Evolutionary conservation across 495 filamentous ascomycete species (phyloP), one percentile per base, ranked within the genome.

Genomic region (Tirmania nivea): DNA sequence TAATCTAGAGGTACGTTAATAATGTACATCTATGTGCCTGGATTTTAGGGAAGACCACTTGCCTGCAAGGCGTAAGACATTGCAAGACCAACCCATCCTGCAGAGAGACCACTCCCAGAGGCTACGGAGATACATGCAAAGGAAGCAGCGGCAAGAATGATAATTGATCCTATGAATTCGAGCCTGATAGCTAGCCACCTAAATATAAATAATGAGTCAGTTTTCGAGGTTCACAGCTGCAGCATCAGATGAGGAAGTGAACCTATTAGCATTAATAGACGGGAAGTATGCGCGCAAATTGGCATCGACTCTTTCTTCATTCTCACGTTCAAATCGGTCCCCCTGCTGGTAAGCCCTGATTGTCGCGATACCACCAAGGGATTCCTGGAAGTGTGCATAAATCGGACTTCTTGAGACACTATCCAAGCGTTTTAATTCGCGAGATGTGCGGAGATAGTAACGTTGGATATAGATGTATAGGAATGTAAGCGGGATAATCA

Each of bases 321-420:
- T 99, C 65, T 99, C 92, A 49, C 83, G 69, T 51, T 83, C 76
- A 66, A 99, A 99, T 49, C 92, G 73, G 45, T 77, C 69, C 65
- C 92, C 79, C 65, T 96, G 90, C 50, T 79, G 75, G 69, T 95
- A 99, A 47, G 92, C 92, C 57, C 92, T 83, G 60, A 99, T 99
- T n/a, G 92, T 99, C 55, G 82, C 84, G 61, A 95, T 82, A 45
- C 90, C 92, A 52, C 84, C 87, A 1, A 99, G 74, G 3, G 89
- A 94, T 67, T 99, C 92, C 61, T 99, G 92, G 69, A 99, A 99
- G 65, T 99, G 92, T 11, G 92, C 92, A 65, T 83, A 99, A 60
- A 99, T 94, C 12, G 92, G 92, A 66, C 86, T 94, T 56, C 86
- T 80, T 58, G 81, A 94, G 53, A 94, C 79, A 66, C 89, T 95